Evolutionary conservation across 257 asterid species (phyloP).

Genomic region (Nicotiana knightiana): DNA sequence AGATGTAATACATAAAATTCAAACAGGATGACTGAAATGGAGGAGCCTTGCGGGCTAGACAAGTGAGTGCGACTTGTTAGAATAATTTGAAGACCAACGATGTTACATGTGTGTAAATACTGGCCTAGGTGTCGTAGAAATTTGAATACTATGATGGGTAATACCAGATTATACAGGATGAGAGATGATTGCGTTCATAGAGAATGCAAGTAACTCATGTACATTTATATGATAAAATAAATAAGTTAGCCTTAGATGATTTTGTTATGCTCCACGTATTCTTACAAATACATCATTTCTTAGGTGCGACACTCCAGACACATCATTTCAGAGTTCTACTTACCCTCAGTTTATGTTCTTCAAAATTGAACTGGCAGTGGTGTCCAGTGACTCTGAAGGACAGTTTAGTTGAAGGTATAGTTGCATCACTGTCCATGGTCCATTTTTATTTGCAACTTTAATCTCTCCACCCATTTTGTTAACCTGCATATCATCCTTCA

Average conservation of each 20-base stretch:
- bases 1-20: background rate
- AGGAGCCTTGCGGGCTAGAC: background rate
- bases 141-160: background rate
- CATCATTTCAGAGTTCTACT: conserved; percentile 15
- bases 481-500: conserved; percentile 39
- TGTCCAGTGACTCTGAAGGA: conserved; percentile 24
- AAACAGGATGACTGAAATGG: background rate
- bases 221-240: background rate
- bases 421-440: conserved; percentile 73
- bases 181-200: background rate
- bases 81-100: too few species aligned
- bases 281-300: background rate
- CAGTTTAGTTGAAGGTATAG: conserved; percentile 48
- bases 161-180: background rate
- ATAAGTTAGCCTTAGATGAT: background rate
- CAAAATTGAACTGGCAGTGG: too few species aligned
- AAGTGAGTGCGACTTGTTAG: background rate
- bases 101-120: background rate
- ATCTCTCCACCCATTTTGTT: conserved; percentile 94
- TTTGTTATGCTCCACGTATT: background rate
- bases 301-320: background rate
- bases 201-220: background rate
- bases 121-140: background rate
- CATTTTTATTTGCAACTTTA: conserved; percentile 68
- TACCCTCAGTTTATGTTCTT: conserved; percentile 43